Base-by-base conservation (phyloP, 306 rosid genomes). In the Arachis hypogaea region DNA sequence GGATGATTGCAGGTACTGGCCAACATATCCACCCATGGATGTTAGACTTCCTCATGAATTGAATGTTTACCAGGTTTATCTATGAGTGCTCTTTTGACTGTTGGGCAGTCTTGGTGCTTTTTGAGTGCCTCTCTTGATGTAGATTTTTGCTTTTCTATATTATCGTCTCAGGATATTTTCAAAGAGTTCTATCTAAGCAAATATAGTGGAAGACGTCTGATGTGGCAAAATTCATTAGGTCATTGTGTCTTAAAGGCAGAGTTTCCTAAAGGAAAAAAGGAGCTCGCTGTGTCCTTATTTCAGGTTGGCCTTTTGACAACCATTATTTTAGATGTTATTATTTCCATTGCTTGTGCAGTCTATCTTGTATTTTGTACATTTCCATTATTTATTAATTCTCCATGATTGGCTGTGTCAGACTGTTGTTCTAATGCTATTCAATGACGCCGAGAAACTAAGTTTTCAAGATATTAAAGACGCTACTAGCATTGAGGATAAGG, bases 191-290 rank as follows among this genome's bases (percentile, higher is more conserved):
- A 95, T 80, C 87, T 95, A 69, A 92, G 99, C 82, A 95, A 92
- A 80, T 95, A 95, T 81, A 95, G 98, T 58, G 99, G 99, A 56
- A 86, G 99, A 80, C 98, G 99, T 71, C 83, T 95, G 73, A 95
- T 95, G 99, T 95, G 99, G 99, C 99, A 95, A 83, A 95, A 92
- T 86, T 95, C 97, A 8, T 81, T 95, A 86, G 99, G 99, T 80
- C 97, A 95, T 86, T 95, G 99, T 86, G 99, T 95, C 61, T 75
- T 95, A 71, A 92, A 95, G 86, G 99, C 99, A 6, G 97, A 92
- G 85, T 95, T 95, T 85, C 98, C 97, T 52, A 95, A 86, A 86
- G 98, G 97, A 68, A 95, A 86, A 92, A 95, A 90, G 86, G 99
- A 95, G 88, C 82, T 95, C 85, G 93, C 98, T 10, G 99, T 95